phyloP scores from a whole-genome alignment of 2,329 filamentous ascomycete species.

The Truncatella angustata region DNA sequence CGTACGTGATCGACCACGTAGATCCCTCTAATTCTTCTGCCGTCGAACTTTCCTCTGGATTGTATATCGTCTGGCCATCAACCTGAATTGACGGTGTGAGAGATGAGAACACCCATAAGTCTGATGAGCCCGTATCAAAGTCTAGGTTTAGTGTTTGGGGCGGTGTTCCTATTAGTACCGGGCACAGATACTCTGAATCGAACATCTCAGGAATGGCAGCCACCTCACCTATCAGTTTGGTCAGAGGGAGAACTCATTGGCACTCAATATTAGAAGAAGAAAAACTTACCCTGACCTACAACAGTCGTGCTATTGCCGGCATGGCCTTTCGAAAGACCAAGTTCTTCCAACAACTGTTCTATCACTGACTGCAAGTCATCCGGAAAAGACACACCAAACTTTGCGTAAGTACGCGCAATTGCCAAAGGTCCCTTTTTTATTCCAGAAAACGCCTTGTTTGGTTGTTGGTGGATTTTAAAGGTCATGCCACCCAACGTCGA shows the following conservation, averaged over 20 bases:
- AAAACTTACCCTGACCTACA: not conserved
- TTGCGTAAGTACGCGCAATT: constrained; percentile 10
- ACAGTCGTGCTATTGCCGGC: not conserved
- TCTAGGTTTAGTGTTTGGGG: constrained; percentile 41
- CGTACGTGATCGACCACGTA: constrained; percentile 41
- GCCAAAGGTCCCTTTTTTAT: constrained; percentile 7
- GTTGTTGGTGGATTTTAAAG: constrained; percentile 10
- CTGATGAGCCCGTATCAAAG: constrained; percentile 46
- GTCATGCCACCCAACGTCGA: constrained; percentile 12
- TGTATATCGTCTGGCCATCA: constrained; percentile 38
- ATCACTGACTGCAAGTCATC: constrained; percentile 10
- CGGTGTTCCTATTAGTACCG: constrained; percentile 36
- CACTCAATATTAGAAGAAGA: not conserved
- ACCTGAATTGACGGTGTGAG: constrained; percentile 30
- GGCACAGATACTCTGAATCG: constrained; percentile 31
- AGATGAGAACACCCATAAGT: constrained; percentile 47
- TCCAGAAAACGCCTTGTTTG: constrained; percentile 8
- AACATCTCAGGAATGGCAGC: constrained; percentile 27
- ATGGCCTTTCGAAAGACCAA: not conserved
- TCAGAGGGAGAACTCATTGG: not conserved
- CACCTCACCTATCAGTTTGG: constrained; percentile 22
- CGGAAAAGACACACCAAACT: constrained; percentile 6
- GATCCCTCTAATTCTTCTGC: constrained; percentile 34
- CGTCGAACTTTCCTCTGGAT: constrained; percentile 37
- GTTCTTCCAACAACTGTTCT: constrained; percentile 4